phyloP scores from a whole-genome alignment of 495 filamentous ascomycete genomes.

The Pyrenopolyporus hunteri region DNA sequence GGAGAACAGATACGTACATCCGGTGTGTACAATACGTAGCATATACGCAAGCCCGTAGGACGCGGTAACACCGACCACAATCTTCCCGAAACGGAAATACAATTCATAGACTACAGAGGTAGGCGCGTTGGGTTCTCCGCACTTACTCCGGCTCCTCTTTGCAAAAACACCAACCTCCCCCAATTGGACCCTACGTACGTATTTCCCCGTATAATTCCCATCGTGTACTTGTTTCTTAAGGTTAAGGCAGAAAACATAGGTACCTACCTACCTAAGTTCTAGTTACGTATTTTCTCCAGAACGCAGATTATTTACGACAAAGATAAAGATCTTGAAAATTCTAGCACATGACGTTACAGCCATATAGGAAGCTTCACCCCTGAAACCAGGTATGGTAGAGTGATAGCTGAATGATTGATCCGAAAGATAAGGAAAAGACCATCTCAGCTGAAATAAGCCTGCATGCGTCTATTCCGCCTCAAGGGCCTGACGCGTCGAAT shows the following conservation, averaged over 20 bases:
- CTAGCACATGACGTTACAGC: no score
- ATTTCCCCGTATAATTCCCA: no score
- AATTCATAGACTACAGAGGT: constrained; percentile 10
- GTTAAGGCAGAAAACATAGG: no score
- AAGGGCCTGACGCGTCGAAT: not conserved
- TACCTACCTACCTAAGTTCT: no score
- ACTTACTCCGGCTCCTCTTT: constrained; percentile 14
- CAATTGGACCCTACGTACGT: no score
- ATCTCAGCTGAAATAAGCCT: constrained; percentile 23
- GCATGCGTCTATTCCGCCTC: not conserved
- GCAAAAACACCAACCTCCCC: no score
- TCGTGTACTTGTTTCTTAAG: no score
- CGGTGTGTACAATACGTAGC: not conserved
- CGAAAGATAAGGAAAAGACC: not conserved
- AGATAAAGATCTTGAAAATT: no score
- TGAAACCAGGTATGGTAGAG: no score
- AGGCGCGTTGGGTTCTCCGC: constrained; percentile 17
- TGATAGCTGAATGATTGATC: not conserved
- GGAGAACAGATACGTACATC: not conserved
- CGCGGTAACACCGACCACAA: constrained; percentile 18
- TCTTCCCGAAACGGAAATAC: constrained; percentile 22
- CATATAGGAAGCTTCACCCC: no score
- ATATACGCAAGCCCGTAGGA: not conserved
- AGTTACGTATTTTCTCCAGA: no score
- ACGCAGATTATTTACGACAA: no score